Evolutionary conservation across 208 protist species (phyloP), one percentile per base, ranked within the genome.

Genomic region (Acanthamoeba royreba): DNA sequence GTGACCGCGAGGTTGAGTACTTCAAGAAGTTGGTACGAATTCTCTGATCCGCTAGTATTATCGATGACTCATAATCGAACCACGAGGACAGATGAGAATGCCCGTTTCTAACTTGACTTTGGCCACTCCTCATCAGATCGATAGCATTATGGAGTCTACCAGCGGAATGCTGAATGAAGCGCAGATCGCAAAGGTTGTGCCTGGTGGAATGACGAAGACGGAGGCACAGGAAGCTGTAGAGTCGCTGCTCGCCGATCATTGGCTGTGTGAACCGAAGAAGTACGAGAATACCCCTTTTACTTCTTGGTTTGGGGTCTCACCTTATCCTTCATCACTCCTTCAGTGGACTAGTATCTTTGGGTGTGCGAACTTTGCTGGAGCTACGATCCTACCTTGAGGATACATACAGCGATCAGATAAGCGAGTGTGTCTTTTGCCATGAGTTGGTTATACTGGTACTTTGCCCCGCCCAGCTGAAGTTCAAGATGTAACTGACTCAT

Each of bases 371-470:
- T 11, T 17, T 88, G 47, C 35, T 88, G 22, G 79, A 88, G 49
- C 79, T 88, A 47, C 79, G 45, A 3, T 61, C 79, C 19, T 88
- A 61, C 49, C 40, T 88, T 33, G 45, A 58, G 4, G 79, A 88
- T 0, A 40, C 49, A 9, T 88, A 35, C 35, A 7, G 19, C n/a
- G 79, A 88, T 31, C 47, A 88, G 28, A 42, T 88, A 47, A 28
- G n/a, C n/a, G 79, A 88, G 3, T 88, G 79, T 11, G 79, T 88
- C 79, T 61, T 88, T 11, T 88, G 79, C 33, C 47, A 53, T 3
- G 79, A 88, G 79, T 15, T 88, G 33, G 79, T 88, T 52, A 28
- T 88, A 31, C 79, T 53, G 79, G 79, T 88, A 61, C 43, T 15
- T 22, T 4, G 2, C 79, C n/a, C 46, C 25, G 15, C 49, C 58